Base-by-base conservation (phyloP, 2,329 filamentous ascomycete species). In the Shiraia bambusicola region DNA sequence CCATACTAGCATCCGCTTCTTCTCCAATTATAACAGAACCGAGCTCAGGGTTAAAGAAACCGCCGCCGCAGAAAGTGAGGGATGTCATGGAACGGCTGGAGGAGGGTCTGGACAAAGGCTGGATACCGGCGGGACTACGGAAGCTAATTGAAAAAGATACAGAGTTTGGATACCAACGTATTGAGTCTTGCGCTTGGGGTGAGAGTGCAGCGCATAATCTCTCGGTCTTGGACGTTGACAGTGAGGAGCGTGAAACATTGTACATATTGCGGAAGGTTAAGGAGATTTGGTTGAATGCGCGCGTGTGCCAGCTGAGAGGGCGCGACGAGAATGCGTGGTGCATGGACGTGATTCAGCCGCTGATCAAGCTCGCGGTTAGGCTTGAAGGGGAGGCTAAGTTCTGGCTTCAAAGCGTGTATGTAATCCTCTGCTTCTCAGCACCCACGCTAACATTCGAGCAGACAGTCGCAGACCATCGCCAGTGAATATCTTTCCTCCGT, bases 291-390 rank as follows among this genome's bases (percentile, higher is more conserved):
- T 29, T 29, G 11, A 29, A 29, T 29, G 28, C 28, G 28, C 11
- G 28, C 11, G n/a, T 41, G 24, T 50, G 43, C 24, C 19, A 50
- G 33, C 14, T 24, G 25, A 37, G 33, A 17, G 44, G 37, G 14
- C 44, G 47, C 30, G 44, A 50, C 36, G 44, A 48, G 36, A 47
- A 47, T 12, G 47, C 45, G 27, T 51, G 41, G 45, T 49, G 38
- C 32, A 39, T 39, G 25, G 40, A 45, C 37, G 41, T 51, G 27
- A 32, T 48, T 15, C 28, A 37, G 40, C 42, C 39, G 26, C 17
- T 50, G 31, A 16, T 50, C 28, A 40, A 50, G 32, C 42, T 50
- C 11, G 42, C 42, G 27, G 33, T 49, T 29, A 46, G 31, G 29
- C 38, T 49, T n/a, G 27, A 47, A 34, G 42, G 47, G 28, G 25